Base-by-base conservation (phyloP, 2,329 filamentous ascomycete species). In the Graphilbum ipis-grandicollis region DNA sequence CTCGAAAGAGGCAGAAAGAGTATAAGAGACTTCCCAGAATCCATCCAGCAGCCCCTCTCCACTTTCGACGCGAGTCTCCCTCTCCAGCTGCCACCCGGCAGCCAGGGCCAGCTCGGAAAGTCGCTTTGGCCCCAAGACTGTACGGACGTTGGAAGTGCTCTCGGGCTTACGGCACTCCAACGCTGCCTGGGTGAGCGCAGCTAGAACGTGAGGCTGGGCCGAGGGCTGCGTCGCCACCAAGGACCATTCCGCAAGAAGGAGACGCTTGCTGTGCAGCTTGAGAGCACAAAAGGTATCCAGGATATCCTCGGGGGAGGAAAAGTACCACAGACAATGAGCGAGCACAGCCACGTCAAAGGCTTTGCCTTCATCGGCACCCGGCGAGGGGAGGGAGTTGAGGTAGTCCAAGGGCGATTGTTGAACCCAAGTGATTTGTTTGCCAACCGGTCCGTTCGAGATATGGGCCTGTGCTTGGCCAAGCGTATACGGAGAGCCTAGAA, bases 291-390 rank as follows among this genome's bases (percentile, higher is more conserved):
- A 51, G n/a, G 60, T 56, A 2, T 43, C 41, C 0, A 48, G 40
- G 4, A 67, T 50, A 10, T 52, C 43, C 0, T 45, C 42, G 0
- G 55, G 55, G 1, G 55, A 56, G 14, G 52, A 44, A 44, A 73
- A 71, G 47, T 72, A 73, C 61, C 63, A 73, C 21, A 68, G 54
- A 43, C 56, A 61, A 48, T 72, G 67, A 15, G 54, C 53, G 26
- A 72, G 53, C 3, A 71, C 59, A 2, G 58, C 55, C 18, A 54
- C 57, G 41, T 67, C 61, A 23, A 37, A 40, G 14, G 15, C 9
- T 14, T 7, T 23, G 9, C 15, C 17, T 10, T 37, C 35, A 14
- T 8, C 17, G 25, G 18, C 4, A 10, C 4, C 2, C 9, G 31
- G 15, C 8, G 21, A 8, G 3, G 37, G 28, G n/a, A 37, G 31